Percentiles rank a stretch among this genome's conserved stretches.
phyloP scores from a whole-genome alignment of 2,329 filamentous ascomycete genomes.

The Sclerotinia spermophila region DNA sequence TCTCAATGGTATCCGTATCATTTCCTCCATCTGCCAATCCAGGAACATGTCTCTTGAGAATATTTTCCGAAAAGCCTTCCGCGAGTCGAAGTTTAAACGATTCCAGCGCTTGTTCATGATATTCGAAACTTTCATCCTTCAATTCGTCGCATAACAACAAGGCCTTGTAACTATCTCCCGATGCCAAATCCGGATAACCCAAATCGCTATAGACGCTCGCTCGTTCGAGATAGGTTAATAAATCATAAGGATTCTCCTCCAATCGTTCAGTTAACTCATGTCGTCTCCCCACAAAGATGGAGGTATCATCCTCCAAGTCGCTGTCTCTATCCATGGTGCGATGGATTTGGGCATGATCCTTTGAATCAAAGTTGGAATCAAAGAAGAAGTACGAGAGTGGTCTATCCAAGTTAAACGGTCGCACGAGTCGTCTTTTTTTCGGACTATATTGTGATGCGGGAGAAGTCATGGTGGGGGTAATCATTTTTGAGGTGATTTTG shows the following conservation, averaged over 20 bases:
- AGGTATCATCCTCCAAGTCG: constrained; percentile 29
- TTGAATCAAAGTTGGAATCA: no score
- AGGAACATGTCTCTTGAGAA: constrained; percentile 38
- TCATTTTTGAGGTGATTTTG: not conserved
- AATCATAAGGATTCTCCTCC: constrained; percentile 53
- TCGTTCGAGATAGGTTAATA: constrained; percentile 64
- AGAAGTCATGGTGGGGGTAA: constrained; percentile 2
- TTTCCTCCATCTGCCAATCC: constrained; percentile 23
- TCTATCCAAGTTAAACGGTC: constrained; percentile 11
- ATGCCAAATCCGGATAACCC: constrained; percentile 84
- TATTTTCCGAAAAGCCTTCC: constrained; percentile 39
- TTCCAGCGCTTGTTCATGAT: constrained; percentile 64
- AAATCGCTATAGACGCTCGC: constrained; percentile 68
- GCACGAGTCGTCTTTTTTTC: not conserved
- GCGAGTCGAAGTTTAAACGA: constrained; percentile 25
- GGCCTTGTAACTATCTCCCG: constrained; percentile 85
- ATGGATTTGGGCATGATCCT: constrained; percentile 19
- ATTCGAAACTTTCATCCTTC: constrained; percentile 74
- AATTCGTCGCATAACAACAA: constrained; percentile 83
- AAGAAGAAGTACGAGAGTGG: constrained; percentile 8
- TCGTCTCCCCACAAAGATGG: constrained; percentile 50
- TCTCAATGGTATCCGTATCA: constrained; percentile 19
- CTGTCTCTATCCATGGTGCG: constrained; percentile 23
- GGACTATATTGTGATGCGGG: not conserved
- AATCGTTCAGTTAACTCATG: constrained; percentile 55